Evolutionary conservation across 208 protist species (phyloP).

Genomic region (Leishmania tarentolae): DNA sequence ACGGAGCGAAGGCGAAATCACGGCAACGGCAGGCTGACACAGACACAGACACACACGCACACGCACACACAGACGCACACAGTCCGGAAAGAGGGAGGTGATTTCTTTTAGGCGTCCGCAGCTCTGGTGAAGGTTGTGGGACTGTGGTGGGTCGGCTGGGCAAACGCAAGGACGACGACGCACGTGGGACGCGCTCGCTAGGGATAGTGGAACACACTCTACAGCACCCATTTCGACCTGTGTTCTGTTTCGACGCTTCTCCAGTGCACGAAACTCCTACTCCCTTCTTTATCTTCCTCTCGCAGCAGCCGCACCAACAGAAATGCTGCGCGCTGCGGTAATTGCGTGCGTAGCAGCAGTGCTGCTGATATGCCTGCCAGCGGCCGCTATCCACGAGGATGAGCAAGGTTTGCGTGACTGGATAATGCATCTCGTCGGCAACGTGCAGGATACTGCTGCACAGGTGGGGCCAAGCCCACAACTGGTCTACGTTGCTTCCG

Average conservation of each 20-base stretch:
- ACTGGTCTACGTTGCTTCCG: conserved; percentile 53
- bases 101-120: background rate
- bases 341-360: background rate
- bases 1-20: no score
- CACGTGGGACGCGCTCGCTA: background rate
- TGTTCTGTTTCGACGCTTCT: background rate
- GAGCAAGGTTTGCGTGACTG: conserved; percentile 87
- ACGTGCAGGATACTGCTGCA: conserved; percentile 67
- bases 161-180: background rate
- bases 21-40: no score
- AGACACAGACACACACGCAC: background rate
- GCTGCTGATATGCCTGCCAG: conserved; percentile 14
- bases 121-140: background rate
- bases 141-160: background rate
- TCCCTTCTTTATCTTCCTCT: no score
- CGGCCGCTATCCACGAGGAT: conserved; percentile 82
- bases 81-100: background rate
- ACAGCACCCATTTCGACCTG: background rate
- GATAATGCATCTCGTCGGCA: conserved; percentile 72
- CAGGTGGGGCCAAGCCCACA: conserved; percentile 35
- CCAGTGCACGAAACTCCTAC: no score
- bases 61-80: background rate
- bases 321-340: conserved; percentile 1
- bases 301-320: background rate
- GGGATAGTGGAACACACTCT: background rate